Conservation (phyloP, 768 basidiomycete genomes). For the Hypholoma sublateritium region DNA sequence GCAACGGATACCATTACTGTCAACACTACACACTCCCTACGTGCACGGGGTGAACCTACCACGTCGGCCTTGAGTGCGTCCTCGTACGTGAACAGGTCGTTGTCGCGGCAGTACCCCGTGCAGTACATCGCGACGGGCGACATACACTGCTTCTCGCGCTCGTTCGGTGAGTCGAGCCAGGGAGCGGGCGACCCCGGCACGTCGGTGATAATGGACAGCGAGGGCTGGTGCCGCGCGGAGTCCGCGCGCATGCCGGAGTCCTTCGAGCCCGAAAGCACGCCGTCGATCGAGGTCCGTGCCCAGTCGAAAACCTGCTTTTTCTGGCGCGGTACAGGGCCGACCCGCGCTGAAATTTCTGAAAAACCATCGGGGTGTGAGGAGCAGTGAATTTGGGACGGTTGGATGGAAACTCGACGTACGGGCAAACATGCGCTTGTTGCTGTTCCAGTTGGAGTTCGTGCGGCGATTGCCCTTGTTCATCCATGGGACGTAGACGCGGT, state of each 20-base stretch:
- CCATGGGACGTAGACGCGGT: constrained; percentile 48
- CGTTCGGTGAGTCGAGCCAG: constrained; percentile 10
- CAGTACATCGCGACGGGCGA: constrained; percentile 31
- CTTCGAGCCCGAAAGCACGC: constrained; percentile 8
- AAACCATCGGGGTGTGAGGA: not conserved
- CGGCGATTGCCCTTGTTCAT: constrained; percentile 39
- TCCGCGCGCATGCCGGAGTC: not conserved
- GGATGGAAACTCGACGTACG: constrained; percentile 8
- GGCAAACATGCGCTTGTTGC: constrained; percentile 17
- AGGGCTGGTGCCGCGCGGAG: not conserved
- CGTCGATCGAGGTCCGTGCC: constrained; percentile 16
- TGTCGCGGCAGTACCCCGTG: constrained; percentile 28
- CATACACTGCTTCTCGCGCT: constrained; percentile 19
- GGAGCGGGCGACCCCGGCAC: not conserved
- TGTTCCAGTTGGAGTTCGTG: constrained; percentile 32
- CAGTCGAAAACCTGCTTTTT: constrained; percentile 3
- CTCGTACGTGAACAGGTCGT: constrained; percentile 3
- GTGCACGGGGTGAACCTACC: constrained; percentile 18
- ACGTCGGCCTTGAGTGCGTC: constrained; percentile 24
- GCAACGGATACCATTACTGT: not conserved
- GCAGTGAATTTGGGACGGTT: too few species aligned
- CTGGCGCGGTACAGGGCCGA: not conserved
- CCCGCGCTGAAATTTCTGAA: constrained; percentile 10
- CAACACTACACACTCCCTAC: too few species aligned
- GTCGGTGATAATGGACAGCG: constrained; percentile 16